Evolutionary conservation across 176 grass and related monocot species (phyloP).

Genomic region (Juncus inflexus): DNA sequence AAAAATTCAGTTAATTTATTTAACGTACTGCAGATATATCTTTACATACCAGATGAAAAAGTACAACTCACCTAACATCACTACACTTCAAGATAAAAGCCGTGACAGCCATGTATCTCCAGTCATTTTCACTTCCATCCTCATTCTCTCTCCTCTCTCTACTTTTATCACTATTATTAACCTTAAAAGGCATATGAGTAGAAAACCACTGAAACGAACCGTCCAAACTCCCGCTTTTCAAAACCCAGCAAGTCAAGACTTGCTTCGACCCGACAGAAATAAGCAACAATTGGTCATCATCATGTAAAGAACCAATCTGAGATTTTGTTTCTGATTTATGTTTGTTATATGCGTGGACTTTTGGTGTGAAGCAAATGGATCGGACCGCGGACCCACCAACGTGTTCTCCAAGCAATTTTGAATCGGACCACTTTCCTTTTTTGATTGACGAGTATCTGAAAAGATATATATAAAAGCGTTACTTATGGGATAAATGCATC

Average conservation of each 20-base stretch:
- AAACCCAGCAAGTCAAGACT: conserved; percentile 87
- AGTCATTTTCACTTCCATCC: conserved; percentile 79
- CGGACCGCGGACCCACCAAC: conserved; percentile 94
- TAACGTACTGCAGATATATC: too few species aligned
- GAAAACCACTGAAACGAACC: conserved; percentile 87
- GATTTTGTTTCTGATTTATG: conserved; percentile 10
- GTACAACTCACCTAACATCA: conserved; percentile 48
- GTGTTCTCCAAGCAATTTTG: conserved; percentile 88
- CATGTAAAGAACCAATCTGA: conserved; percentile 14
- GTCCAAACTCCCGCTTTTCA: conserved; percentile 36
- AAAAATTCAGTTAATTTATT: too few species aligned
- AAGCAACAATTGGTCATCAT: conserved; percentile 46
- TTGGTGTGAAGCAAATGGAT: conserved; percentile 68
- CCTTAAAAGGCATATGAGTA: conserved; percentile 64
- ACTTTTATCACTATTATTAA: conserved; percentile 27
- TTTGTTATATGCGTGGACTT: conserved; percentile 34
- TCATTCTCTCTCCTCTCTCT: conserved; percentile 14
- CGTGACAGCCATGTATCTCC: conserved; percentile 96
- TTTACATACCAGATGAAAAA: too few species aligned
- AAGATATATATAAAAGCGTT: background rate
- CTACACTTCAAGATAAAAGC: conserved; percentile 75
- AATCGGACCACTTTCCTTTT: conserved; percentile 62
- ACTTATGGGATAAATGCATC: too few species aligned
- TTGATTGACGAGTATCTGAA: conserved; percentile 49
- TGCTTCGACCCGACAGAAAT: conserved; percentile 97